A percentile compares a stretch with the other conserved stretches of the same genome.
Conservation (phyloP, 1,284 basidiomycete species). For the Anthracocystis panici-leucophaei region DNA sequence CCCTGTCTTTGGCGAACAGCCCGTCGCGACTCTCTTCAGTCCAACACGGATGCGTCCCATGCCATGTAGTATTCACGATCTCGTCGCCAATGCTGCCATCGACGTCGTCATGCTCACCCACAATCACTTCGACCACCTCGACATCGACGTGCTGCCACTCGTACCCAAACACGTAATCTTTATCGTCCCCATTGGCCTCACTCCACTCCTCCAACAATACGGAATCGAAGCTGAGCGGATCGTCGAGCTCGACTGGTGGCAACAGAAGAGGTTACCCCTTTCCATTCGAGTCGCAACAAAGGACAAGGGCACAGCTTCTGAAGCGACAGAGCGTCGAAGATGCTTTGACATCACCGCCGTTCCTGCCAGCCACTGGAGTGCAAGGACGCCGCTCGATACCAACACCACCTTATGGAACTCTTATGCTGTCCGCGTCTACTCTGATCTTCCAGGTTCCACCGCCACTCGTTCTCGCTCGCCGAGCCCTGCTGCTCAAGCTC, state of each 20-base stretch:
- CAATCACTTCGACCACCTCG: constrained; percentile 69
- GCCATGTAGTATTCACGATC: constrained; percentile 70
- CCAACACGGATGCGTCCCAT: constrained; percentile 71
- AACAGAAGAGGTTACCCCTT: constrained; percentile 28
- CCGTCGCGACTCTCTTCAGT: constrained; percentile 70
- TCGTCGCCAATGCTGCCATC: constrained; percentile 65
- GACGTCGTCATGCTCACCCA: constrained; percentile 72
- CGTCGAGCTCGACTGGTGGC: constrained; percentile 69
- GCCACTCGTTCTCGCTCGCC: constrained; percentile 8
- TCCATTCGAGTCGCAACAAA: constrained; percentile 28
- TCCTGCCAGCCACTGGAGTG: constrained; percentile 72
- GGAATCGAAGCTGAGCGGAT: constrained; percentile 53
- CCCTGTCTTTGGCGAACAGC: constrained; percentile 72
- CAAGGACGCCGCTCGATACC: constrained; percentile 71
- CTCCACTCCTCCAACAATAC: constrained; percentile 46
- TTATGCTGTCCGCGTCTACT: constrained; percentile 50
- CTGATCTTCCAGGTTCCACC: constrained; percentile 3
- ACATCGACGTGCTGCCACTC: constrained; percentile 54
- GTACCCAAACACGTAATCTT: constrained; percentile 55
- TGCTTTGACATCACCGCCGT: constrained; percentile 50
- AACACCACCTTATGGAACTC: constrained; percentile 71
- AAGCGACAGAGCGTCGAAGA: constrained; percentile 6
- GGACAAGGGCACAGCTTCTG: neutral
- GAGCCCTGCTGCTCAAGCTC: constrained; percentile 8
- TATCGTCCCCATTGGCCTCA: constrained; percentile 65